Evolutionary conservation across 108 stramenopile genomes (phyloP).

Genomic region (Nannochloropsis gaditana): DNA sequence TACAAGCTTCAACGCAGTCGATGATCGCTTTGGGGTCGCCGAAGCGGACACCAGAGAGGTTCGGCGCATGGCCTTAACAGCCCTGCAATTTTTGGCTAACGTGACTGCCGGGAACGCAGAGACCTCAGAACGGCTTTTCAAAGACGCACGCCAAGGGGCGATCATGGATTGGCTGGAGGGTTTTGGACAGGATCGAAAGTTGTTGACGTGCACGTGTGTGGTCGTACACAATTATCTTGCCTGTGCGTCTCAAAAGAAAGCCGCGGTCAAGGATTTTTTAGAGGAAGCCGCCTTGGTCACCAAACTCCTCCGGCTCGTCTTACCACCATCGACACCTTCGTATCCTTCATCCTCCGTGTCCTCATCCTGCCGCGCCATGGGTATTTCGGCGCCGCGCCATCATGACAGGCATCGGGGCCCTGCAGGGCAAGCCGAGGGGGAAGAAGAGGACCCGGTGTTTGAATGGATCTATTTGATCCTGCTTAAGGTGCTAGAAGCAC

Average conservation of each 20-base stretch:
- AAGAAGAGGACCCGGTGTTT: conserved; percentile 31
- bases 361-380: no score
- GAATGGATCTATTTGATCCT: conserved; percentile 45
- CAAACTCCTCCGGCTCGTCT: background rate
- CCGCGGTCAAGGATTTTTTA: background rate
- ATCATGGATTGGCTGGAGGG: background rate
- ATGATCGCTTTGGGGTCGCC: no score
- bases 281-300: background rate
- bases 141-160: background rate
- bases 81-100: background rate
- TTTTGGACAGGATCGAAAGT: background rate
- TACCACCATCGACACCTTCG: background rate
- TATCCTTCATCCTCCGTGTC: background rate
- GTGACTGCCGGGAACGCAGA: background rate
- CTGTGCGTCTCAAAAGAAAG: background rate
- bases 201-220: conserved; percentile 5
- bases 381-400: no score
- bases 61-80: background rate
- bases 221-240: background rate
- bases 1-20: no score
- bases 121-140: background rate
- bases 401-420: no score
- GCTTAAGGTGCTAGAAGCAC: background rate
- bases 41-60: background rate
- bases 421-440: background rate